Evolutionary conservation across 768 basidiomycete species (phyloP), one percentile per base, ranked within the genome.

Genomic region (Neoboletus magnificus): DNA sequence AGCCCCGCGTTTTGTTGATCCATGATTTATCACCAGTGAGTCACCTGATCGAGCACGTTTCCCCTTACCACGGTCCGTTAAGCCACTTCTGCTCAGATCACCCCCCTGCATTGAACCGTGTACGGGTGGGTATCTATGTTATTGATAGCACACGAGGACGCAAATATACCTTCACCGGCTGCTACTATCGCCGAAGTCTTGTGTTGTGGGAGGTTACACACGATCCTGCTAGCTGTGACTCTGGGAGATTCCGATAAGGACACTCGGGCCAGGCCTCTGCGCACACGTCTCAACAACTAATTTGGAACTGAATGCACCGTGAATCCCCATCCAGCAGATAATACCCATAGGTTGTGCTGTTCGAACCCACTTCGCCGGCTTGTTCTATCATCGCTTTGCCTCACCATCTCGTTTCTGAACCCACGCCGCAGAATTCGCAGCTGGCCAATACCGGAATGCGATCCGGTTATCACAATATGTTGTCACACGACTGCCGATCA

Each of bases 121-220:
- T 50, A 46, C 9, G 23, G 43, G 8, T 25, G 35, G 16, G 10
- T 33, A 43, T 33, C 39, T 27, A 25, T 36, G 20, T 48, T 18
- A 5, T 16, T 16, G 32, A 42, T 50, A 27, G 36, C 37, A 9
- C 12, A n/a, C 42, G 33, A 30, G n/a, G 36, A 46, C 30, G 29
- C 12, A n/a, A 45, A 36, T 62, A 47, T 47, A 4, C 40, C 43
- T 22, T 37, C 18, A 22, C n/a, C 18, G 36, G 39, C 7, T 30
- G n/a, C 27, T 42, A 39, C 39, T 35, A 37, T 46, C 5, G 7
- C 54, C 43, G 25, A 12, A 51, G 20, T 51, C 25, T 2, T 54
- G 39, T 46, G 49, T 12, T 25, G 42, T 56, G 58, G 49, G 55
- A 61, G 39, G 32, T 30, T 29, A 27, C 36, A 36, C 43, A 44